Base-by-base conservation (phyloP, 176 grass and related monocot genomes). In the Sorghum bicolor region DNA sequence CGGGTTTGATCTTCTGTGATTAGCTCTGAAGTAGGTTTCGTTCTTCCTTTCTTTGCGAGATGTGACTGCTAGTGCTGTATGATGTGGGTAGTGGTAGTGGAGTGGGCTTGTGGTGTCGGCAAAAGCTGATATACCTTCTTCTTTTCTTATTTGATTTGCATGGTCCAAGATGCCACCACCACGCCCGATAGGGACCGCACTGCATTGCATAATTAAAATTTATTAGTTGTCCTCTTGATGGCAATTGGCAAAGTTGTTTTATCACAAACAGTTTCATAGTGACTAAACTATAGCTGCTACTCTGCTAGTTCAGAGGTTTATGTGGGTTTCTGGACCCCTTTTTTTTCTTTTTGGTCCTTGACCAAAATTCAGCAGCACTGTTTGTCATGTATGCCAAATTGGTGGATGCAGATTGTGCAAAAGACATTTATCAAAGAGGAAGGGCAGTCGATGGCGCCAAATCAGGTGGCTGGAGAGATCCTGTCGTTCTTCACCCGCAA, bases 401-500 rank as follows among this genome's bases (percentile, higher is more conserved):
- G 77, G 50, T 26, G 14, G 75, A 22, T 63, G 41, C 84, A 98
- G 96, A 87, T 98, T 73, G 96, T 98, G 64, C 96, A 95, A 79
- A 98, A 98, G 91, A 92, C 96, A 55, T 93, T 94, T 77, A 77
- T 98, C 31, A 98, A 75, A 72, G 86, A 89, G 72, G 92, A 79
- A 52, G 88, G 65, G 16, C 74, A 90, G 60, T 20, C 48, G 64
- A 82, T 72, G 67, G 6, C 74, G 17, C 93, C 96, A 52, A 97
- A 91, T 29, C 91, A 92, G 72, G 88, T 95, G 76, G 96, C 96
- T 9, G 96, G 96, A 40, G 96, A 98, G 87, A 89, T 95, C 64
- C 45, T 95, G 5, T 98, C 93, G 1, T 98, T 92, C 87, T 98
- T 98, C 91, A 98, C 96, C 72, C 91, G 96, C 57, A 98, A 88